Evolutionary conservation across 1,284 basidiomycete species (phyloP).

Genomic region (Mycosarcoma mackinlayi): DNA sequence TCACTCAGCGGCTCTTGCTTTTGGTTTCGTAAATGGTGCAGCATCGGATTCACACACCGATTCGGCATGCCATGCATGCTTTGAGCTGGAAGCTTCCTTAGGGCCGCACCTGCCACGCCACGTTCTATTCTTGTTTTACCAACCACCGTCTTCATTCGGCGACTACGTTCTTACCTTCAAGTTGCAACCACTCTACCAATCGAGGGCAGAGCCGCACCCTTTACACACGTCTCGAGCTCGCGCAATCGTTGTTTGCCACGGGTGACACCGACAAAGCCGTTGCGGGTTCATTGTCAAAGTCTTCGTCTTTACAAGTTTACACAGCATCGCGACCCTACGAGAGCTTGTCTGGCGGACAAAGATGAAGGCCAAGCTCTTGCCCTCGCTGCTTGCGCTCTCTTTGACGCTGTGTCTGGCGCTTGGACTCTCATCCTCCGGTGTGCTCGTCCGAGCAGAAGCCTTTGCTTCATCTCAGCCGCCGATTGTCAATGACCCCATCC

Average conservation of each 20-base stretch:
- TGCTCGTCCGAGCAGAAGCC: constrained; percentile 25
- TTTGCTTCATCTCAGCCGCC: constrained; percentile 4
- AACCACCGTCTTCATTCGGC: neutral
- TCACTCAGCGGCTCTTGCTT: neutral
- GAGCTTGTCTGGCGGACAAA: too few relatives aligned
- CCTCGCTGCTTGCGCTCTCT: constrained; percentile 44
- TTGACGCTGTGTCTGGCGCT: constrained; percentile 38
- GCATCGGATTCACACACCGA: neutral
- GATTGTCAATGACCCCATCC: constrained; percentile 19
- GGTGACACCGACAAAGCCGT: too few relatives aligned
- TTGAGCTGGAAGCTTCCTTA: constrained; percentile 33
- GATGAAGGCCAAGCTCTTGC: constrained; percentile 33
- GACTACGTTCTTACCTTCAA: neutral
- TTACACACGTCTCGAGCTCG: neutral
- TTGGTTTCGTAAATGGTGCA: too few relatives aligned
- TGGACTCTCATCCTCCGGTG: constrained; percentile 22
- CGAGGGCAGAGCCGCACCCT: too few relatives aligned
- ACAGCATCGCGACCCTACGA: too few relatives aligned
- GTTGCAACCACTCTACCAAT: neutral
- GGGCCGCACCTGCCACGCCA: neutral
- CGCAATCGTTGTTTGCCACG: neutral
- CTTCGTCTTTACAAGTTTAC: too few relatives aligned
- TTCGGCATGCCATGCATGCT: constrained; percentile 13
- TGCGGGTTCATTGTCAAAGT: too few relatives aligned
- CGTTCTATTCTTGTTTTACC: neutral